Base-by-base conservation (phyloP, 306 rosid species). In the Malus fusca region DNA sequence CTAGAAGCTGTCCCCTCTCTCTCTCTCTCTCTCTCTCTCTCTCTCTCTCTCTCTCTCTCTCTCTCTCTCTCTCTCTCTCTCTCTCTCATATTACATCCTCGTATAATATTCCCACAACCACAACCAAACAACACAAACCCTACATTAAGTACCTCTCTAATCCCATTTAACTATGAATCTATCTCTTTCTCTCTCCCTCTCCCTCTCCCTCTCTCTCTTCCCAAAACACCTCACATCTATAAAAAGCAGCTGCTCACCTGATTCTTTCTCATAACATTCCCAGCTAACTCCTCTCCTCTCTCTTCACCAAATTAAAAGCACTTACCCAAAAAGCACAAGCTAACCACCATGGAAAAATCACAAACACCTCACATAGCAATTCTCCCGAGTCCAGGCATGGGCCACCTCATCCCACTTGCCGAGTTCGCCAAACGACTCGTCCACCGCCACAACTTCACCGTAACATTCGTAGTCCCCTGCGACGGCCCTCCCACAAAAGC, bases 351-450 rank as follows among this genome's bases (percentile, higher is more conserved):
- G 94, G 86, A 79, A 25, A 62, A n/a, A 17, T 1, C 63, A 31
- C 74, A 75, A 10, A 31, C 78, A 3, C 62, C 91, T 1, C 78
- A 79, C 67, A 75, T 92, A 33, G 92, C 83, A 1, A 80, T 90
- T 65, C 21, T 88, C 2, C 93, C 97, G 1, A 81, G 80, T 25
- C 97, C 97, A 2, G 94, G 96, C 11, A 92, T 92, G 90, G 97
- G 97, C 51, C 97, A 92, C 76, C 87, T 92, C 30, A 92, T 92
- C 53, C 97, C 97, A 6, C 90, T 92, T 77, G 73, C 78, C 6
- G 93, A 87, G 70, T 80, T 90, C 48, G 91, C 96, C 17, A 92
- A 90, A 48, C 80, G 80, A n/a, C 86, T 92, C 8, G 73, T 84
- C 77, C 60, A 13, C 15, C 69, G 44, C 76, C 84, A 84, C 68